Evolutionary conservation across 2,329 filamentous ascomycete species (phyloP).

Genomic region (Aspergillus phoenicis): DNA sequence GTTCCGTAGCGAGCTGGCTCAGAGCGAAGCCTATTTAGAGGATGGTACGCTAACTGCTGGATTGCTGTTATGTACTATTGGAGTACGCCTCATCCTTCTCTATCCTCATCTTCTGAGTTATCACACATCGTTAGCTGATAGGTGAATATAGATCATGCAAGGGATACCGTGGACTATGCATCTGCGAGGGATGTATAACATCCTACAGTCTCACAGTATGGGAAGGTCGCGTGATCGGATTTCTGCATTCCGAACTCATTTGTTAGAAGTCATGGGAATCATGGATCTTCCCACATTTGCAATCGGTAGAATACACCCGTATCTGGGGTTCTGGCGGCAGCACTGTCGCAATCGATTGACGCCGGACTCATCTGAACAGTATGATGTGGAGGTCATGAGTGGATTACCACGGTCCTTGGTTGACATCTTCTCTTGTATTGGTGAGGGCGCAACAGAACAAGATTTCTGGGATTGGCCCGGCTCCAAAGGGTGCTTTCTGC

Average conservation of each 20-base stretch:
- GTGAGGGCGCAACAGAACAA: constrained; percentile 26
- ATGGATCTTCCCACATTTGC: constrained; percentile 34
- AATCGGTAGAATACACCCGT: constrained; percentile 28
- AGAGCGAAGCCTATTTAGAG: constrained; percentile 21
- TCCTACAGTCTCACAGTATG: constrained; percentile 26
- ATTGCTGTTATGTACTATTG: constrained; percentile 35
- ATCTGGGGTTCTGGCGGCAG: constrained; percentile 32
- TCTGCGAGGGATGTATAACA: constrained; percentile 35
- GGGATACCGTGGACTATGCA: constrained; percentile 36
- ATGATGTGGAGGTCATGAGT: constrained; percentile 29
- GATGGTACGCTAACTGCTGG: constrained; percentile 35
- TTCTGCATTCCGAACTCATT: constrained; percentile 25
- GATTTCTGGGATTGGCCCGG: constrained; percentile 36
- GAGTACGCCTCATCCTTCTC: constrained; percentile 23
- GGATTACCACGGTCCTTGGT: constrained; percentile 33
- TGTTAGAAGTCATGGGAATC: constrained; percentile 36
- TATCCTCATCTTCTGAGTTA: not conserved
- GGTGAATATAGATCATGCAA: constrained; percentile 27
- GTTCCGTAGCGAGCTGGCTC: constrained; percentile 32
- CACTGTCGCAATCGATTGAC: constrained; percentile 24
- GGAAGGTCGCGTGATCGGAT: not conserved
- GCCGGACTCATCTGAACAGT: not conserved
- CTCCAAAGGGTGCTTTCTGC: constrained; percentile 27
- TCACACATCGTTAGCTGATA: not conserved
- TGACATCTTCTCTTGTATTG: constrained; percentile 31